Base-by-base conservation (phyloP, 2,329 filamentous ascomycete species). In the Berkeleyomyces basicola region DNA sequence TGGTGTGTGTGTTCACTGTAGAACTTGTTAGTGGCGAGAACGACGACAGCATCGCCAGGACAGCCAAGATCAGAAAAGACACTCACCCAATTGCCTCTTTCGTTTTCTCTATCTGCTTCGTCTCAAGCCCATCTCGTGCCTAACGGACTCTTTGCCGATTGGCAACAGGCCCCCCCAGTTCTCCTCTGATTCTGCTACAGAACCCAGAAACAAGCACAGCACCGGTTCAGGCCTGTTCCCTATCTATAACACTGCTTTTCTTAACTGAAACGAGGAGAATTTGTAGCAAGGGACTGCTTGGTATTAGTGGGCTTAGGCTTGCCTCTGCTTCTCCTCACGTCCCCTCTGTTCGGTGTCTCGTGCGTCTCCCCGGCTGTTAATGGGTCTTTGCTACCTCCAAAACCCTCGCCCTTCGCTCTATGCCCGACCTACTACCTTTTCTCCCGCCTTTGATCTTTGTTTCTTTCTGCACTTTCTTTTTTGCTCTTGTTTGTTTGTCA, bases 261-360 rank as follows among this genome's bases (percentile, higher is more conserved):
- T 10, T 36, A 55, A 55, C 51, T 55, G 51, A 55, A 55, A 55
- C 51, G 51, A 55, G 51, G 51, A 10, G 51, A 55, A 37, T 55
- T 55, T 55, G 39, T 55, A 55, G 51, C 33, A 39, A 55, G 39
- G 51, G 33, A 39, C 51, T 55, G 36, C 51, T 55, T 55, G 51
- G 33, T 55, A 55, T 55, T 55, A 16, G 33, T 36, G 36, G 39
- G 39, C 51, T 53, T 53, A n/a, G 51, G 51, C 23, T 23, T 23
- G 23, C 51, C 51, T 37, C 49, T 55, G 10, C 49, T 14, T 36
- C 23, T 31, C 9, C 16, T 36, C 47, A 7, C 14, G 33, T 55
- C 39, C 11, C 51, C 39, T 55, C 31, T n/a, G 51, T 55, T 55
- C 39, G 51, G 51, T 55, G 51, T 37, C 51, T 55, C 36, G 51